These are phyloP conservation scores for Lachnellula hyalina DNA, from an alignment of 2,329 filamentous ascomycete genomes.

Conservation along the genomic window DNA sequence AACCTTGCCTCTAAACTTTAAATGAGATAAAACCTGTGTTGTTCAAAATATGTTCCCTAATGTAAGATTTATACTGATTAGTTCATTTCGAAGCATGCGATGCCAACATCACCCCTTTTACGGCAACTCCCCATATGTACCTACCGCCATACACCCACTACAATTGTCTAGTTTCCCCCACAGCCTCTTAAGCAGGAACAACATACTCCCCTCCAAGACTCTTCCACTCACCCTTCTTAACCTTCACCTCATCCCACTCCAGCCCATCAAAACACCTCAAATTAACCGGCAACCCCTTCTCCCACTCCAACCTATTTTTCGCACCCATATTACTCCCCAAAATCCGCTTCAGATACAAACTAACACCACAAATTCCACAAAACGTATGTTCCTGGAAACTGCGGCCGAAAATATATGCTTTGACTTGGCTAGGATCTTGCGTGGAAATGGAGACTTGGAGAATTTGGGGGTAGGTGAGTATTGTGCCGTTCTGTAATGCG, in stretches of 20 bases:
- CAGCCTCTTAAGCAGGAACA: not conserved
- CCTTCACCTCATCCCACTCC: not conserved
- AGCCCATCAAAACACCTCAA: constrained; percentile 4
- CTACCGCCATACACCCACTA: no score
- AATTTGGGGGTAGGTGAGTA: not conserved
- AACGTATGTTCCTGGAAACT: constrained; percentile 2
- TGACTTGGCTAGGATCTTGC: not conserved
- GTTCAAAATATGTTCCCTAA: no score
- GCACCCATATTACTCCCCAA: not conserved
- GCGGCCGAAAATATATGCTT: constrained; percentile 2
- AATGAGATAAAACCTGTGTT: no score
- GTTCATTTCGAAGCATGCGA: no score
- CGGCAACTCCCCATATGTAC: no score
- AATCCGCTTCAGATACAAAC: not conserved
- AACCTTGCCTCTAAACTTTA: no score
- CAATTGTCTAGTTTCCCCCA: no score
- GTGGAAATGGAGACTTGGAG: not conserved
- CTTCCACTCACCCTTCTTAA: constrained; percentile 2
- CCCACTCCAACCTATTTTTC: not conserved
- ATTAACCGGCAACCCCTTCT: not conserved
- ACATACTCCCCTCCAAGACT: not conserved
- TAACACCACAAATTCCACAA: constrained; percentile 3
- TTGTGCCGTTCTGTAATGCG: not conserved
- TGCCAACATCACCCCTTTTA: no score
- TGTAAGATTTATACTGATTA: no score